phyloP scores from a whole-genome alignment of 2,329 filamentous ascomycete species.

The Dissoconium aciculare region DNA sequence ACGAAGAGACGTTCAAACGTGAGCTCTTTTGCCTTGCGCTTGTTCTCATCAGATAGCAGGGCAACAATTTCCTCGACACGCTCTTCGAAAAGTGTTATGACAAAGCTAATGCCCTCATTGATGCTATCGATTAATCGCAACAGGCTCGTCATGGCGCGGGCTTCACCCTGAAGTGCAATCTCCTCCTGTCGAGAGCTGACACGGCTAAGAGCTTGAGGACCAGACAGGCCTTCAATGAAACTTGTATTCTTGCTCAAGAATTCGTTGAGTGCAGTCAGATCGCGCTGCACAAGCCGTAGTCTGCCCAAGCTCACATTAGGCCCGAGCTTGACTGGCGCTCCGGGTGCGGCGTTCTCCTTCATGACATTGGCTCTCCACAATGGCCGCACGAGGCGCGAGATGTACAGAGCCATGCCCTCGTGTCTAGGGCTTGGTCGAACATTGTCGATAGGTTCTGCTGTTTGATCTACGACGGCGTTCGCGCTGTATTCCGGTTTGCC shows the following conservation, averaged over 20 bases:
- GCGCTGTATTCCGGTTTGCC: slow-evolving; percentile 76
- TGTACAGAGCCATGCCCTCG: slow-evolving; percentile 73
- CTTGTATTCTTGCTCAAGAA: slow-evolving; percentile 80
- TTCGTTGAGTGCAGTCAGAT: slow-evolving; percentile 59
- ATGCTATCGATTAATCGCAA: slow-evolving; percentile 77
- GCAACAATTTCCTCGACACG: slow-evolving; percentile 75
- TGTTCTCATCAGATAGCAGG: slow-evolving; percentile 54
- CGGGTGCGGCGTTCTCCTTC: slow-evolving; percentile 36
- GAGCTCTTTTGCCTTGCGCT: slow-evolving; percentile 55
- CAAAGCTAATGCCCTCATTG: slow-evolving; percentile 92
- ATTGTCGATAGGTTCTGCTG: slow-evolving; percentile 57
- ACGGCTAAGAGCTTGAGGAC: slow-evolving; percentile 67
- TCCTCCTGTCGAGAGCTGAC: slow-evolving; percentile 77
- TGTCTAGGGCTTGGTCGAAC: slow-evolving; percentile 81
- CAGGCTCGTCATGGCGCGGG: slow-evolving; percentile 77
- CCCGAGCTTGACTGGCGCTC: slow-evolving; percentile 47
- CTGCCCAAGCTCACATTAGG: slow-evolving; percentile 55
- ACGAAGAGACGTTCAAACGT: slow-evolving; percentile 85
- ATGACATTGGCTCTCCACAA: slow-evolving; percentile 77
- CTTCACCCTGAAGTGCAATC: slow-evolving; percentile 80
- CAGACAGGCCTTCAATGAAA: slow-evolving; percentile 88
- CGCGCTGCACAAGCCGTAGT: slow-evolving; percentile 61
- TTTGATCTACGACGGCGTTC: slow-evolving; percentile 47
- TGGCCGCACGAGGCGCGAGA: slow-evolving; percentile 72
- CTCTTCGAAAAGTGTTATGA: slow-evolving; percentile 88